Evolutionary conservation across 495 filamentous ascomycete genomes (phyloP), one percentile per base, ranked within the genome.

Genomic region (Aspergillus kassunensis): DNA sequence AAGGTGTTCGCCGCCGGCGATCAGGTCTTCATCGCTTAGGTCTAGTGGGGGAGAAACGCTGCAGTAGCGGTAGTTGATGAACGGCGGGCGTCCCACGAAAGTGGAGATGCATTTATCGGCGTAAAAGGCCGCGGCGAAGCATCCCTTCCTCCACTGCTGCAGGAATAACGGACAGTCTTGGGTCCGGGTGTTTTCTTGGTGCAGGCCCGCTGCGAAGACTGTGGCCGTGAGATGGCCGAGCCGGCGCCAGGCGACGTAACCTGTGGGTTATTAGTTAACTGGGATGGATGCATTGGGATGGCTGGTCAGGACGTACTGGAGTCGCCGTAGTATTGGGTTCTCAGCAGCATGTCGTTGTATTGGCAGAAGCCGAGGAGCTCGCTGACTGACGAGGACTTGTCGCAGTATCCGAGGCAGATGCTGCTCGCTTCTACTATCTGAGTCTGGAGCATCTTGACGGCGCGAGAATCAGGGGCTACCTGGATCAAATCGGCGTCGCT

Each of bases 31-130:
- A 43, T 83, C 80, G 44, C 59, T 72, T n/a, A 86, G 47, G 53
- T 86, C 83, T 3, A 86, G 63, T 0, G 83, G 82, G 25, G 79
- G 58, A 2, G 76, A 73, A 2, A 82, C 73, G 0, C 73, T 76
- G 50, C 76, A 78, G 55, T 79, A 85, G 18, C 76, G 72, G 37
- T 74, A 70, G 13, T 75, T 79, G 33, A 85, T 67, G 4, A 77
- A 62, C 0, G 82, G 81, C 5, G 82, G 82, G 10, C 83, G 63
- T 2, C 81, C 82, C 12, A 79, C 67, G 43, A 83, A 83, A 0
- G 76, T 75, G 7, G 79, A 73, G 5, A 78, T 55, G 12, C 57
- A 63, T 54, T 83, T 83, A 51, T 80, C 79, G 23, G 68, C 64
- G 13, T 67, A 68, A 33, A 80, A 85, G 4, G 73, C 69, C n/a